Conservation (phyloP, 345 rosid genomes). For the Linum lewisii region DNA sequence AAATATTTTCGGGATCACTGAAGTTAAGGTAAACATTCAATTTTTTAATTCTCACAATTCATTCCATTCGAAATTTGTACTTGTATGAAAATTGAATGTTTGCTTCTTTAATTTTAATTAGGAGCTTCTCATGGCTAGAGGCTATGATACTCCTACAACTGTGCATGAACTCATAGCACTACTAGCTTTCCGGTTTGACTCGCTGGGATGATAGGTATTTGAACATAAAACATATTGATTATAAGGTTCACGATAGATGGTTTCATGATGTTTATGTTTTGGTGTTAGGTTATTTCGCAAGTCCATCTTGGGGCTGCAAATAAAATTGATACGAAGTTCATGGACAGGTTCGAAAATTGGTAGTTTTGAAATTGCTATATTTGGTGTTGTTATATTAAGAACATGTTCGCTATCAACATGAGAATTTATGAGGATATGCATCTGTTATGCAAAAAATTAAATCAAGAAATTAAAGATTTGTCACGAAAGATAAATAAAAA, state of each 20-base stretch:
- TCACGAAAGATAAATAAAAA: slow-evolving; percentile 58
- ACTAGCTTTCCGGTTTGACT: slow-evolving; percentile 62
- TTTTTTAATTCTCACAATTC: slow-evolving; percentile 9
- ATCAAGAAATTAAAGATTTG: slow-evolving; percentile 80
- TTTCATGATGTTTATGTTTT: not conserved
- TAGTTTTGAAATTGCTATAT: too few relatives aligned
- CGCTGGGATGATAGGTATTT: slow-evolving; percentile 95
- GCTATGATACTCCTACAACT: slow-evolving; percentile 68
- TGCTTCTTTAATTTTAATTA: slow-evolving; percentile 16
- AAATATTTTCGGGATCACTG: slow-evolving; percentile 69
- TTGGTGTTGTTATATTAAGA: not conserved
- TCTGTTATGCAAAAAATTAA: slow-evolving; percentile 67
- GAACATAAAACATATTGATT: not conserved
- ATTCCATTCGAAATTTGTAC: slow-evolving; percentile 9
- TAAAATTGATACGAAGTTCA: slow-evolving; percentile 82
- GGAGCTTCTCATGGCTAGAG: slow-evolving; percentile 85
- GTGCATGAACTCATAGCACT: slow-evolving; percentile 83
- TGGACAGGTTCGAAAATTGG: slow-evolving; percentile 74
- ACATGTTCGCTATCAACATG: slow-evolving; percentile 30
- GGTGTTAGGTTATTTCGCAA: slow-evolving; percentile 72
- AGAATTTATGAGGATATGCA: slow-evolving; percentile 79
- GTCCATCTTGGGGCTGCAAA: slow-evolving; percentile 87
- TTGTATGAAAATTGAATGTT: not conserved
- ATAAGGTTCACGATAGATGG: not conserved
- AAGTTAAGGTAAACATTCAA: slow-evolving; percentile 39